A percentile compares a stretch with the other conserved stretches of the same genome.
phyloP scores from a whole-genome alignment of 2,329 filamentous ascomycete species.

The Arthrobotrys entomopaga region DNA sequence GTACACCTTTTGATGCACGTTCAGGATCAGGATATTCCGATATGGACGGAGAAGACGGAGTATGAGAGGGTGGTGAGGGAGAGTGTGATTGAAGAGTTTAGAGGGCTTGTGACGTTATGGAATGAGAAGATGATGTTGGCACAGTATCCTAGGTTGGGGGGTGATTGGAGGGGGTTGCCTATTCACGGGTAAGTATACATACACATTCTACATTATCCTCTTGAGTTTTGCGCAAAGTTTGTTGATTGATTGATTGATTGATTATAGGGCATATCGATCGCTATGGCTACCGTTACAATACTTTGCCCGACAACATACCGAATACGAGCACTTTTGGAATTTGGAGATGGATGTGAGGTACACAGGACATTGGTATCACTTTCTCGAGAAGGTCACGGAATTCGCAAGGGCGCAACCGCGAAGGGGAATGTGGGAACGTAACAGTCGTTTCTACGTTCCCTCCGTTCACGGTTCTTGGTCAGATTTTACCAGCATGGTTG shows the following conservation, averaged over 20 bases:
- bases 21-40: conserved; percentile 77
- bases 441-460: conserved; percentile 79
- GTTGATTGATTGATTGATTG: background rate
- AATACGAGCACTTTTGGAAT: conserved; percentile 92
- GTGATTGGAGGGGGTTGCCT: conserved; percentile 72
- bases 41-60: conserved; percentile 78
- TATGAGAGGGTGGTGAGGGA: conserved; percentile 76
- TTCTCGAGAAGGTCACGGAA: conserved; percentile 74
- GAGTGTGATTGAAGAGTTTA: conserved; percentile 83
- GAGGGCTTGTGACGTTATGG: conserved; percentile 88
- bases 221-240: too few species aligned
- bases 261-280: conserved; percentile 77
- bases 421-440: conserved; percentile 84
- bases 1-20: conserved; percentile 87
- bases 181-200: conserved; percentile 72
- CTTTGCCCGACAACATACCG: conserved; percentile 86
- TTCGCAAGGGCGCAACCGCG: conserved; percentile 80
- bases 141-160: conserved; percentile 86
- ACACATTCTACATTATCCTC: too few species aligned
- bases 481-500: conserved; percentile 80
- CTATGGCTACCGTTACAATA: conserved; percentile 95
- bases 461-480: conserved; percentile 80
- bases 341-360: conserved; percentile 96
- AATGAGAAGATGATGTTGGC: conserved; percentile 91
- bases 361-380: conserved; percentile 83